Percentiles rank a stretch among this genome's conserved stretches.
These are phyloP conservation scores for Acanthamoeba castellanii DNA, from an alignment of 208 protist genomes.

Conservation along the genomic window DNA sequence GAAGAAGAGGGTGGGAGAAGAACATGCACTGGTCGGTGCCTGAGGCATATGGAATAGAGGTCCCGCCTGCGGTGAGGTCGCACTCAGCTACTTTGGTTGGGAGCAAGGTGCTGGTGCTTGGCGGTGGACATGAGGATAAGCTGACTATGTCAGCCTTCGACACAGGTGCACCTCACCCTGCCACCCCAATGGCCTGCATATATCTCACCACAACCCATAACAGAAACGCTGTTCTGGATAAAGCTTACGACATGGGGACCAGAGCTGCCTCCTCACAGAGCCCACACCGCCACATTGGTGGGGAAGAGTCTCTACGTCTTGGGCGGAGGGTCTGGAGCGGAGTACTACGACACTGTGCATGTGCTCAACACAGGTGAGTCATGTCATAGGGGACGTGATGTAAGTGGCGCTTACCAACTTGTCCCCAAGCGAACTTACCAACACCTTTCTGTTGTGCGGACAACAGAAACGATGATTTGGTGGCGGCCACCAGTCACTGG, in stretches of 20 bases:
- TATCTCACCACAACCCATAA: background rate
- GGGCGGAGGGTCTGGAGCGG: background rate
- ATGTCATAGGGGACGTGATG: background rate
- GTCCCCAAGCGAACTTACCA: too few species aligned
- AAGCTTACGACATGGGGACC: background rate
- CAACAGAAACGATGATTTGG: constrained; percentile 15
- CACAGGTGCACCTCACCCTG: background rate
- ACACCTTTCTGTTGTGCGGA: too few species aligned
- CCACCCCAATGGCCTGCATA: too few species aligned
- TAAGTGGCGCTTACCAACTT: background rate
- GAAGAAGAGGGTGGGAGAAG: background rate
- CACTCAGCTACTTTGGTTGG: constrained; percentile 55
- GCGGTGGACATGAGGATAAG: background rate
- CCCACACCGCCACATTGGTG: constrained; percentile 41
- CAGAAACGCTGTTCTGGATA: constrained; percentile 24
- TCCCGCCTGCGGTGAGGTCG: background rate
- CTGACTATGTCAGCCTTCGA: background rate
- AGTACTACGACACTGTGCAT: constrained; percentile 24
- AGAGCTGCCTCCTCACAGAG: background rate
- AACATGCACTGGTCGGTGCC: constrained; percentile 21
- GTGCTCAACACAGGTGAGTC: constrained; percentile 44
- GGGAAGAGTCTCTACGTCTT: constrained; percentile 43
- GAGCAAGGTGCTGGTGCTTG: constrained; percentile 49
- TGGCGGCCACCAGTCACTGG: background rate
- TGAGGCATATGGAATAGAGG: background rate